Evolutionary conservation across 192 early-diverging fungal genomes (phyloP).

Genomic region (Thoreauomyces humboldtii): DNA sequence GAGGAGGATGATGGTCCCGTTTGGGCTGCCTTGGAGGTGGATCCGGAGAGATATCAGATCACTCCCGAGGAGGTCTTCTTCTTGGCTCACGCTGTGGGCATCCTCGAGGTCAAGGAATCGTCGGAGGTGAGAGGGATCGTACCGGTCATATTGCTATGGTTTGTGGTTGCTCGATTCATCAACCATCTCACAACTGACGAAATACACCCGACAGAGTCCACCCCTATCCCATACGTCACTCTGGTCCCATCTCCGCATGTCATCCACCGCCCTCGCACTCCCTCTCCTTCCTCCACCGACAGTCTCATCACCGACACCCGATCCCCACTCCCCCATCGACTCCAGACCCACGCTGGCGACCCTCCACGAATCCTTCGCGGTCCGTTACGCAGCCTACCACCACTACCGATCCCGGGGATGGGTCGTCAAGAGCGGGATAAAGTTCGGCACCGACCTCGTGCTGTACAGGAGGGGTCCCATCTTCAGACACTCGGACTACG

Average conservation of each 20-base stretch:
- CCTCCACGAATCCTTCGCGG: slow-evolving; percentile 49
- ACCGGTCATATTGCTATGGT: no score
- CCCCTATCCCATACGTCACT: background rate
- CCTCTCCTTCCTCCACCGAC: background rate
- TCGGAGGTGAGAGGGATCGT: background rate
- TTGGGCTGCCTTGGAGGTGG: background rate
- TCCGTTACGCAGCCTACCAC: slow-evolving; percentile 76
- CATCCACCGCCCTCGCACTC: background rate
- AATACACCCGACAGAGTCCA: background rate
- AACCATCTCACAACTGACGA: no score
- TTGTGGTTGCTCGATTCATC: no score
- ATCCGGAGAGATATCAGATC: slow-evolving; percentile 66
- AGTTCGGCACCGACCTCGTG: slow-evolving; percentile 80
- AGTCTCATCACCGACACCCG: background rate
- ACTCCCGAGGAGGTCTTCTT: slow-evolving; percentile 75
- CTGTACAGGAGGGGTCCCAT: slow-evolving; percentile 57
- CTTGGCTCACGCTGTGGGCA: slow-evolving; percentile 57
- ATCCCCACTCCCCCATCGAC: background rate
- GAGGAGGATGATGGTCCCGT: no score
- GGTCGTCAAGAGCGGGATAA: slow-evolving; percentile 79
- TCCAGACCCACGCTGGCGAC: slow-evolving; percentile 11
- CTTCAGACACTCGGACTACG: slow-evolving; percentile 57
- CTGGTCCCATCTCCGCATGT: slow-evolving; percentile 21
- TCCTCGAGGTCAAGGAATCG: slow-evolving; percentile 42
- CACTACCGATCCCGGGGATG: slow-evolving; percentile 79